These are phyloP conservation scores for Malus domestica DNA, from an alignment of 306 rosid species.

Conservation along the genomic window ASM211411v1 NC_041800.1:2391501-2392000, in stretches of 20 bases:
- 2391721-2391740: conserved; percentile 61
- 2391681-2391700: conserved; percentile 82
- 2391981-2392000: not conserved
- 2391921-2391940: too few relatives aligned
- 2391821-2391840: conserved; percentile 1
- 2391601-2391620: not conserved
- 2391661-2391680: conserved; percentile 52
- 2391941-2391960: not conserved
- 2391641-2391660: conserved; percentile 92
- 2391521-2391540: conserved; percentile 9
- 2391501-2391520: conserved; percentile 85
- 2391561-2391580: not conserved
- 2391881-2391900: too few relatives aligned
- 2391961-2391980: not conserved
- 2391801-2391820: not conserved
- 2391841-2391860: not conserved
- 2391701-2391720: conserved; percentile 48
- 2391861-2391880: not conserved
- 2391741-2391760: conserved; percentile 82
- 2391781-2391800: not conserved
- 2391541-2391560: not conserved
- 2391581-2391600: not conserved
- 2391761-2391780: not conserved
- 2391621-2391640: conserved; percentile 9
- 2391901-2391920: too few relatives aligned